Evolutionary conservation across 371 early-diverging fungal genomes (phyloP), one percentile per base, ranked within the genome.

Genomic region (Batkoa obscura): DNA sequence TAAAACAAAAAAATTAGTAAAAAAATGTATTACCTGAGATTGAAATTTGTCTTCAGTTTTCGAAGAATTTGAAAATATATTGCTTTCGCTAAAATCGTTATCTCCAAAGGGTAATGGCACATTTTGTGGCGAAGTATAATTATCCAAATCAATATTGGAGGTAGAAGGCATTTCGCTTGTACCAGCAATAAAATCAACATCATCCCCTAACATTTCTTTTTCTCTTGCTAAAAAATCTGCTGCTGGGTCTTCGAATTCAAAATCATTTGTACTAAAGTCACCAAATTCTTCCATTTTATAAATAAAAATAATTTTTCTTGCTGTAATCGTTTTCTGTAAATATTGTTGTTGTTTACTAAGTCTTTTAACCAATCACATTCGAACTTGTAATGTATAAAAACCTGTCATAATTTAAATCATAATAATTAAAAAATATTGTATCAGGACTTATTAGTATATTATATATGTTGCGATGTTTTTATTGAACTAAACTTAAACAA

Each of bases 181-280:
- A 41, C 41, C n/a, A n/a, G 41, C 41, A 23, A 23, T 23, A 37
- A 79, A 64, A 64, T 79, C 80, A 36, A 83, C 84, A 64, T 84
- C 85, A 42, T 78, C 78, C 45, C 89, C 89, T 43, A 92, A 74
- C 32, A 79, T 74, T 36, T 84, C 92, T 51, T 82, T 83, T 71
- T 94, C 94, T 55, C 88, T 80, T 13, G 91, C 90, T 52, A 94
- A 78, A 55, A 94, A 93, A 58, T 92, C 91, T 54, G 85, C 85
- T 36, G 81, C 83, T 43, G 88, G 87, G 64, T 92, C 91, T 61
- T 71, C 75, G 8, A 41, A 8, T 4, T 31, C 31, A 15, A 50
- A 50, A 15, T 50, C 51, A 30, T 3, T 6, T 9, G 51, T 34
- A 15, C 13, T 13, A 15, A 50, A 50, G 15, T 50, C 51, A 9